Base-by-base conservation (phyloP, 768 basidiomycete genomes). In the Phylloporus scabripes region DNA sequence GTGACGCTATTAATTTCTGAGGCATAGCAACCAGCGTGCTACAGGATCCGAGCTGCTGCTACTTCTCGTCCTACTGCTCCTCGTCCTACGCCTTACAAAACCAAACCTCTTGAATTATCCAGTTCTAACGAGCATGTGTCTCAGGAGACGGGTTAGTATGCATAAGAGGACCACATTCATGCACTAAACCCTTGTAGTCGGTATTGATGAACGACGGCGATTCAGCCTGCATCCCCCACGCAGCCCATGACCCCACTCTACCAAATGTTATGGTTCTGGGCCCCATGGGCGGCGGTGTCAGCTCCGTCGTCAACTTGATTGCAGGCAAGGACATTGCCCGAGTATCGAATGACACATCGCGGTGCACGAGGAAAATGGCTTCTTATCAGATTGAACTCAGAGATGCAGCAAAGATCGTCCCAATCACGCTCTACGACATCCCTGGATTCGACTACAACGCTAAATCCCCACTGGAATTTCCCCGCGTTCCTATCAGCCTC, bases 291-390 rank as follows among this genome's bases (percentile, higher is more conserved):
- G 58, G 58, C 18, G 64, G 64, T 10, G 56, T 51, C 46, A 65
- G 65, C 39, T 62, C 63, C 33, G 50, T 65, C 41, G 58, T 65
- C 62, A 67, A 67, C 53, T 33, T 65, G 48, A 67, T 65, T 41
- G 55, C 58, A 26, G 57, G 60, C 44, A 45, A 50, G 23, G 45
- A 50, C 2, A 46, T 61, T 2, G 56, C 65, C 46, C 31, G 1
- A 5, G 60, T 59, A 8, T 64, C 62, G 1, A 54, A 54, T 11
- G 54, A 54, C 40, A 43, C 53, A 0, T 11, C 48, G 10, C 59
- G 52, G 3, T 61, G 60, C 52, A 63, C 60, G 20, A 51, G 37
- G 34, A 54, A 45, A 44, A 48, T 50, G 45, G 38, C 21, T 6
- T 53, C 53, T 2, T 56, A 61, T 36, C 50, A 37, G 21, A 52